These are phyloP conservation scores for Rhynchosporium graminicola DNA, from an alignment of 2,329 filamentous ascomycete genomes.

Conservation along the genomic window DNA sequence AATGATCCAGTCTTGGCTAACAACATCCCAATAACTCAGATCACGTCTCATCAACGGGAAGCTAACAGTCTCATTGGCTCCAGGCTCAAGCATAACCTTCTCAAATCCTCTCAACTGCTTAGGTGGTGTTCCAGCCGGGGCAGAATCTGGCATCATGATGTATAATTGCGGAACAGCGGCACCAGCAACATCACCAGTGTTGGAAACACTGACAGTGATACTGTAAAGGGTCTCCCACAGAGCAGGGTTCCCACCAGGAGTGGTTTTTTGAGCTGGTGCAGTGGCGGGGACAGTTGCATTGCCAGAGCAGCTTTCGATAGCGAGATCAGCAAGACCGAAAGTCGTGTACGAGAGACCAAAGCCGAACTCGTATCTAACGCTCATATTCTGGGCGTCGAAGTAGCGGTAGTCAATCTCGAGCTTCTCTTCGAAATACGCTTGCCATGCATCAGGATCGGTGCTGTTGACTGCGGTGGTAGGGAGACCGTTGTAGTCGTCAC, in stretches of 20 bases:
- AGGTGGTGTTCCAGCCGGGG: conserved; percentile 43
- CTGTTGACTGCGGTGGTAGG: conserved; percentile 62
- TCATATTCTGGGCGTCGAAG: conserved; percentile 45
- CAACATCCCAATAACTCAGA: conserved; percentile 63
- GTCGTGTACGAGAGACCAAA: conserved; percentile 71
- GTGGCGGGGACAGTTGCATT: conserved; percentile 9
- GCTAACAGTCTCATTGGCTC: conserved; percentile 48
- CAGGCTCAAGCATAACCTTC: conserved; percentile 56
- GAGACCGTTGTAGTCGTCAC: conserved; percentile 55
- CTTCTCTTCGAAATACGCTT: conserved; percentile 46
- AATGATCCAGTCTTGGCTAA: conserved; percentile 60
- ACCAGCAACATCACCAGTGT: conserved; percentile 60
- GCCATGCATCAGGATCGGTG: conserved; percentile 67
- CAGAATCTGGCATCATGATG: conserved; percentile 40
- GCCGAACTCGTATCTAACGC: conserved; percentile 42
- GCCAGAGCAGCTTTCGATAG: conserved; percentile 31
- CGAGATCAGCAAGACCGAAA: conserved; percentile 65
- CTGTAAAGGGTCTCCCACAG: conserved; percentile 42
- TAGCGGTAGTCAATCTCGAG: conserved; percentile 53
- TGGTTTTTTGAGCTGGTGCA: conserved; percentile 12
- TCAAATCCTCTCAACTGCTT: conserved; percentile 62
- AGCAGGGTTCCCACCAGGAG: conserved; percentile 29
- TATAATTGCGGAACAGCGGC: conserved; percentile 68
- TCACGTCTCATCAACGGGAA: conserved; percentile 60
- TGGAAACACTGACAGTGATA: conserved; percentile 61